Percentiles rank a stretch among this genome's conserved stretches.
Evolutionary conservation across 1,284 basidiomycete species (phyloP).

Genomic region (Puccinia polysora): DNA sequence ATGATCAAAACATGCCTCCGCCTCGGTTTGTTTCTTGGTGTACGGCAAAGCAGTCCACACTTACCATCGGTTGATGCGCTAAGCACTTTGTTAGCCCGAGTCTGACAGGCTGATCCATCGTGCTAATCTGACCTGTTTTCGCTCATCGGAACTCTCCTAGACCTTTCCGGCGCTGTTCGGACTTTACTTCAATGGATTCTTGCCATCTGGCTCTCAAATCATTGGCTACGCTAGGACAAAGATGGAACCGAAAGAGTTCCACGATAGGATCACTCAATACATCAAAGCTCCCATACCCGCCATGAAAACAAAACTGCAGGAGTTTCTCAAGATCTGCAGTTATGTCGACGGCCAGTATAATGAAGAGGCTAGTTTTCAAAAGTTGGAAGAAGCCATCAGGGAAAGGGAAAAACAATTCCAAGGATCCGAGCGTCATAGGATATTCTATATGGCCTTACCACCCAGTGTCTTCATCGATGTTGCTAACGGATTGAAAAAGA

Average conservation of each 20-base stretch:
- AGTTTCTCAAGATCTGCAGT: slow-evolving; percentile 72
- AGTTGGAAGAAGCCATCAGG: slow-evolving; percentile 69
- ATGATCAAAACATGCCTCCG: too few species aligned
- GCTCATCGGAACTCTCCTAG: too few species aligned
- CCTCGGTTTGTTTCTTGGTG: too few species aligned
- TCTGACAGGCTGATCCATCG: too few species aligned
- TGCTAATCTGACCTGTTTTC: too few species aligned
- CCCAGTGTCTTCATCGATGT: slow-evolving; percentile 88
- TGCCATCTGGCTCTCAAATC: slow-evolving; percentile 77
- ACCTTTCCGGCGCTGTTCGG: slow-evolving; percentile 90
- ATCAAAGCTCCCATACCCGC: slow-evolving; percentile 65
- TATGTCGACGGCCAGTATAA: slow-evolving; percentile 87
- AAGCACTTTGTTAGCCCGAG: too few species aligned
- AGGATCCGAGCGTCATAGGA: slow-evolving; percentile 59
- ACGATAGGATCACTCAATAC: slow-evolving; percentile 73
- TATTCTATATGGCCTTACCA: slow-evolving; percentile 71
- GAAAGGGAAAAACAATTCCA: slow-evolving; percentile 66
- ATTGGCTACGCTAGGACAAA: slow-evolving; percentile 93
- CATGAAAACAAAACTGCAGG: slow-evolving; percentile 63
- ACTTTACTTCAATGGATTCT: slow-evolving; percentile 71
- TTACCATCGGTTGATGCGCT: too few species aligned
- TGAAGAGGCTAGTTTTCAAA: slow-evolving; percentile 69
- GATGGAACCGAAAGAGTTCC: slow-evolving; percentile 80
- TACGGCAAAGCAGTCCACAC: too few species aligned
- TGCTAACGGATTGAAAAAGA: slow-evolving; percentile 71